Conservation (phyloP, 2,329 filamentous ascomycete species). For the Fusarium neocosmosporiellum region DNA sequence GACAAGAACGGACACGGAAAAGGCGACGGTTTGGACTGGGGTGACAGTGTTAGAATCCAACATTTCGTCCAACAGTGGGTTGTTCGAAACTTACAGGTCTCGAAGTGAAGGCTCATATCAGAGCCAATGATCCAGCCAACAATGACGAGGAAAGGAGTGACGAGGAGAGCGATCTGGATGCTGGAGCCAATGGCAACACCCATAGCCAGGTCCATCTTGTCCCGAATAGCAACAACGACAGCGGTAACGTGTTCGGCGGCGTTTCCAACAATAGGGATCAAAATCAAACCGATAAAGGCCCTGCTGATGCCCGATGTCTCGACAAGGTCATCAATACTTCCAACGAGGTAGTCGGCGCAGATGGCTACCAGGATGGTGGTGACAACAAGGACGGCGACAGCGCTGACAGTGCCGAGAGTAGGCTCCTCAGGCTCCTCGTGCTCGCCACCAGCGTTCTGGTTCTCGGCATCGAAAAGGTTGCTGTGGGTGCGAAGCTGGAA, state of each 20-base stretch:
- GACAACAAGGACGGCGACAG: slow-evolving; percentile 73
- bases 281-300: slow-evolving; percentile 82
- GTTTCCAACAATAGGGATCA: slow-evolving; percentile 84
- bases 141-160: slow-evolving; percentile 83
- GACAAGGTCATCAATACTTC: slow-evolving; percentile 79
- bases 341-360: slow-evolving; percentile 82
- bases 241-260: slow-evolving; percentile 86
- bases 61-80: neutral
- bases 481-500: slow-evolving; percentile 84
- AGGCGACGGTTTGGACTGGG: slow-evolving; percentile 78
- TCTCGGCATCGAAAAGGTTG: slow-evolving; percentile 73
- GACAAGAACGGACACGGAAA: slow-evolving; percentile 79
- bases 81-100: slow-evolving; percentile 59
- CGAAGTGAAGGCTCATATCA: slow-evolving; percentile 83
- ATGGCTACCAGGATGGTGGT: slow-evolving; percentile 77
- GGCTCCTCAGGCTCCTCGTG: slow-evolving; percentile 57
- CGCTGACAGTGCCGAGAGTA: slow-evolving; percentile 71
- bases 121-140: slow-evolving; percentile 81
- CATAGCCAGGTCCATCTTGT: slow-evolving; percentile 81
- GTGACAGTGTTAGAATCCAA: slow-evolving; percentile 20
- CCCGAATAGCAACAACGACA: slow-evolving; percentile 80
- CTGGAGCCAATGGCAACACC: slow-evolving; percentile 85
- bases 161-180: slow-evolving; percentile 84
- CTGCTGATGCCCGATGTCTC: slow-evolving; percentile 78
- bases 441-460: slow-evolving; percentile 58